Evolutionary conservation across 1,284 basidiomycete species (phyloP).

Genomic region (Ustilago sp.): DNA sequence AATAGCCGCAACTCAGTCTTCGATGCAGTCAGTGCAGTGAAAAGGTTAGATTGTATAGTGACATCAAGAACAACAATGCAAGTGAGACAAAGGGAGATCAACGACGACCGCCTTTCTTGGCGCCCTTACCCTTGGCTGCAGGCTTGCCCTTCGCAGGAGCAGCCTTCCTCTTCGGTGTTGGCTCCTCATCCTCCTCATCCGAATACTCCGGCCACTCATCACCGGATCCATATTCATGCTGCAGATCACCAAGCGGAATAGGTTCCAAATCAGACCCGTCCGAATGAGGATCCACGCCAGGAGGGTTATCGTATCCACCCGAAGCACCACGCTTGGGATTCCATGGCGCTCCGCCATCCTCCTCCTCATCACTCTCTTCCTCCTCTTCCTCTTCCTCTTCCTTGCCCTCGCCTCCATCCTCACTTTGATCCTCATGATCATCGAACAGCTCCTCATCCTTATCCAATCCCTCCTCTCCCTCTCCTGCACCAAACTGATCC

Average conservation of each 20-base stretch:
- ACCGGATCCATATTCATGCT: slow-evolving; percentile 44
- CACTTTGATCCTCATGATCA: slow-evolving; percentile 19
- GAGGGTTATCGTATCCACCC: slow-evolving; percentile 32
- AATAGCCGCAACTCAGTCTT: not conserved
- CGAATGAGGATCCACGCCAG: slow-evolving; percentile 31
- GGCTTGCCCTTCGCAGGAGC: not conserved
- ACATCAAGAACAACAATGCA: not conserved
- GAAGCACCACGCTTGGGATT: slow-evolving; percentile 23
- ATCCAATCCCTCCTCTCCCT: slow-evolving; percentile 38
- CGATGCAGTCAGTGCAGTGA: not conserved
- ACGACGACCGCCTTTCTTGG: slow-evolving; percentile 24
- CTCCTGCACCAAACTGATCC: slow-evolving; percentile 43
- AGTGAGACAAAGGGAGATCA: not conserved
- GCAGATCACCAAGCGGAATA: slow-evolving; percentile 51
- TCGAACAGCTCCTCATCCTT: slow-evolving; percentile 52
- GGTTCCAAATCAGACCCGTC: slow-evolving; percentile 61
- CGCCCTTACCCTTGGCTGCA: slow-evolving; percentile 7
- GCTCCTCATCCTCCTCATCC: slow-evolving; percentile 19
- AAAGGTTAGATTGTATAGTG: not conserved
- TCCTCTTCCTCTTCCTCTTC: slow-evolving; percentile 24
- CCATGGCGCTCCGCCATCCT: slow-evolving; percentile 16
- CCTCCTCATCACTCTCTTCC: slow-evolving; percentile 52
- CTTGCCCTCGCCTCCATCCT: slow-evolving; percentile 27
- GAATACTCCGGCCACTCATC: slow-evolving; percentile 48
- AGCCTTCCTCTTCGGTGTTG: slow-evolving; percentile 16